Evolutionary conservation across 1,139 yeast species (phyloP), one percentile per base, ranked within the genome.

Genomic region (Blastobotrys illinoisensis): DNA sequence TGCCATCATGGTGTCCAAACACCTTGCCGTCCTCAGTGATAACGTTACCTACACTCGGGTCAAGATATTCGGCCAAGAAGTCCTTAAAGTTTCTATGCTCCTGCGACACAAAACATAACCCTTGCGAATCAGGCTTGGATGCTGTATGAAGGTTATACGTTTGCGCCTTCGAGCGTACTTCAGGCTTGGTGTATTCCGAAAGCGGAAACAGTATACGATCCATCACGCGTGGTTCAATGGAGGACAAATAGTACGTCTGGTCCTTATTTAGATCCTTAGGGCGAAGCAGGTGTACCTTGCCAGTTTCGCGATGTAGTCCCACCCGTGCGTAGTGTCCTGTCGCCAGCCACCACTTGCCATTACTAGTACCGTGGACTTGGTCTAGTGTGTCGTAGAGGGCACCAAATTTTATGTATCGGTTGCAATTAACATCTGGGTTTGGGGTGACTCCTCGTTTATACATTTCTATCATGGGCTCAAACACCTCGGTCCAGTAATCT

Each of bases 371-470:
- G 47, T 50, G 64, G 64, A 45, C 63, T 54, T 50, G 59, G 56
- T 3, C 59, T 46, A 90, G 69, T 64, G 82, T 78, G 16, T 82
- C 79, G 6, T 82, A 69, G 70, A 93, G 75, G 54, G 77, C 79
- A 1, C 99, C 99, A 73, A 93, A 93, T 68, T 93, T 93, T 63
- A 93, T 86, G 65, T 81, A 79, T 56, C 81, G 78, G 67, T 93
- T 93, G 69, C 99, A 93, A 26, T 85, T 83, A 21, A 91, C 84
- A 67, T 93, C 99, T 0, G 99, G 99, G 62, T 95, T 95, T 0
- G 99, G 99, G 0, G 99, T 93, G 44, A 78, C 64, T 0, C 99
- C 99, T 11, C 60, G 66, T 49, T 76, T 72, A 67, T 91, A 93
- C 65, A 77, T 77, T 3, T 79, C 80, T 45, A 93, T 72, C 97